Evolutionary conservation across 164 flowering plant species (phyloP).

Genomic region (Houttuynia cordata): DNA sequence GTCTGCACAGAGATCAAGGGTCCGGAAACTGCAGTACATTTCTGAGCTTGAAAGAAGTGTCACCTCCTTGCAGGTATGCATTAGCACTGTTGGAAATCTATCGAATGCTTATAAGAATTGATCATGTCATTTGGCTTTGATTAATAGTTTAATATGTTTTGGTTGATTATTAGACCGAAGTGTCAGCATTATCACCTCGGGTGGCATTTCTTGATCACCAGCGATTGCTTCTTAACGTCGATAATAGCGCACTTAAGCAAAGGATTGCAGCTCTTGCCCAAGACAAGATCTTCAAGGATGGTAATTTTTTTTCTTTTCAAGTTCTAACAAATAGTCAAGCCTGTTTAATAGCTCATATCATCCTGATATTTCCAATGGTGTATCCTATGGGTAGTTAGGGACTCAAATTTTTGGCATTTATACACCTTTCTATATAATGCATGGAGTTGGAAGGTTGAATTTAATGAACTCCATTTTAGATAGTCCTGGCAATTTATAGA

Average conservation of each 20-base stretch:
- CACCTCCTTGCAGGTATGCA: conserved; percentile 51
- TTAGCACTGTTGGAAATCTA: too few relatives aligned
- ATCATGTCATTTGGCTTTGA: neutral
- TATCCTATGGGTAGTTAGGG: too few relatives aligned
- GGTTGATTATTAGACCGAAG: conserved; percentile 36
- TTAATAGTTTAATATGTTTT: neutral
- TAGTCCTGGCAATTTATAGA: too few relatives aligned
- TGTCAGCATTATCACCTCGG: conserved; percentile 62
- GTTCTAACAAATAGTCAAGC: too few relatives aligned
- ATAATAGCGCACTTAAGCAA: conserved; percentile 73
- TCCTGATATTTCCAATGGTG: too few relatives aligned
- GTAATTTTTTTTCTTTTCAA: conserved; percentile 18
- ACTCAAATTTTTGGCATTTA: too few relatives aligned
- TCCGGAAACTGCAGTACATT: conserved; percentile 74
- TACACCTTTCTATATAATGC: neutral
- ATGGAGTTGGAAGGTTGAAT: too few relatives aligned
- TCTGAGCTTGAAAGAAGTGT: conserved; percentile 83
- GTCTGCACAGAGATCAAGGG: conserved; percentile 85
- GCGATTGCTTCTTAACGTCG: conserved; percentile 58
- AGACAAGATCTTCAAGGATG: conserved; percentile 80
- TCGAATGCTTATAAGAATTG: too few relatives aligned
- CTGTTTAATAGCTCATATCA: too few relatives aligned
- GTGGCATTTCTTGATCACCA: conserved; percentile 78
- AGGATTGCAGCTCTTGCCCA: conserved; percentile 72
- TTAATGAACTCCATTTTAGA: too few relatives aligned